Conservation (phyloP, 257 asterid genomes). For the Misopates orontium region DNA sequence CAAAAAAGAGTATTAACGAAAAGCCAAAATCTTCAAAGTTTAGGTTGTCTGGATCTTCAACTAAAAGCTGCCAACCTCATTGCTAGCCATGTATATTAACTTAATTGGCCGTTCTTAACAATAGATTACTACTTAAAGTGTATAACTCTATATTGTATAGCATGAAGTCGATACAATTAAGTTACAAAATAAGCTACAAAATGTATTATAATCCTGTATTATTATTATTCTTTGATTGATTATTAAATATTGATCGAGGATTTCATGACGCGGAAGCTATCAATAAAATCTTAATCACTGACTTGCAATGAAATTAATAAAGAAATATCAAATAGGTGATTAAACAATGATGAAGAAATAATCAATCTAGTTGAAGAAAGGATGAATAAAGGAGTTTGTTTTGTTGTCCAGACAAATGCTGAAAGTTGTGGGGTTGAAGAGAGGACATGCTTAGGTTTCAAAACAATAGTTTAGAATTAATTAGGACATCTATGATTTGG, state of each 20-base stretch:
- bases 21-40: conserved; percentile 15
- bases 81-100: no score
- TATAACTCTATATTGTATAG: no score
- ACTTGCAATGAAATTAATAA: no score
- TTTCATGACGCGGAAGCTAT: no score
- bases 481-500: conserved; percentile 18
- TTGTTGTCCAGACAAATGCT: conserved; percentile 8
- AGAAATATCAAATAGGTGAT: background rate
- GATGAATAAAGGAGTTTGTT: conserved; percentile 14
- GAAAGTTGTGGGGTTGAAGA: conserved; percentile 6
- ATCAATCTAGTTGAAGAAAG: background rate
- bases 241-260: no score
- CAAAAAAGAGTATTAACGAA: background rate
- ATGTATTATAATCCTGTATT: no score
- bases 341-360: background rate
- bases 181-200: no score
- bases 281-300: no score
- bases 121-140: no score
- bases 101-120: no score
- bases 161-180: no score
- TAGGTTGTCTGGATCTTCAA: conserved; percentile 13
- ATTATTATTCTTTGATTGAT: no score
- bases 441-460: conserved; percentile 21
- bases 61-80: background rate
- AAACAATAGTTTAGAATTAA: background rate